Base-by-base conservation (phyloP, 768 basidiomycete genomes). In the Obba rivulosa region DNA sequence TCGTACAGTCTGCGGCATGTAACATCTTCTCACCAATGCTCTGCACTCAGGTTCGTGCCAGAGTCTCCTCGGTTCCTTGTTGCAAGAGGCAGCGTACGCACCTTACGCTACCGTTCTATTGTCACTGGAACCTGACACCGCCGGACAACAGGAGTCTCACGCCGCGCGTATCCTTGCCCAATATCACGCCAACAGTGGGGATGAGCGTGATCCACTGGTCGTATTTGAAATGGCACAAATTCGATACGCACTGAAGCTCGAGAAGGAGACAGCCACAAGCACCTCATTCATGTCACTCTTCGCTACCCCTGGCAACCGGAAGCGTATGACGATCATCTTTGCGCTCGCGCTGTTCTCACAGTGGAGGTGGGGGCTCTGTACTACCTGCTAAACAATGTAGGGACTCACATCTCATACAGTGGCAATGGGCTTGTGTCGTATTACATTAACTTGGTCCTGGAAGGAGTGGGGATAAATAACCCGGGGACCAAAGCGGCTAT, bases 371-470 rank as follows among this genome's bases (percentile, higher is more conserved):
- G 46, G 22, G 10, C 7, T 22, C n/a, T 17, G 5, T 21, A 13
- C 22, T 31, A 36, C 16, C 10, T 14, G n/a, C n/a, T 8, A 17
- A 4, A 43, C 37, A 20, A 38, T 16, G n/a, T 7, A n/a, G 41
- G 7, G 8, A 24, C 41, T 23, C 8, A 25, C 40, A 2, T 5
- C 49, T 41, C 39, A 17, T 53, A 28, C 47, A 80, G 81, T 43
- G 83, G 83, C 1, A 85, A 85, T 45, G 85, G 83, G 14, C 66
- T 87, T 25, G 78, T 86, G 1, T 83, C 82, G 1, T 86, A 83
- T 63, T 89, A 88, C 59, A 84, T 89, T 54, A 78, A 83, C 52
- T 66, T 83, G 14, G 76, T 87, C 3, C 64, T 89, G 37, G 75
- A 80, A 38, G 76, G 80, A 35, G 76, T 88, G 16, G 85, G 84